These are phyloP conservation scores for Cornus controversa DNA, from an alignment of 148 eudicot species.

Conservation along the genomic window DNA sequence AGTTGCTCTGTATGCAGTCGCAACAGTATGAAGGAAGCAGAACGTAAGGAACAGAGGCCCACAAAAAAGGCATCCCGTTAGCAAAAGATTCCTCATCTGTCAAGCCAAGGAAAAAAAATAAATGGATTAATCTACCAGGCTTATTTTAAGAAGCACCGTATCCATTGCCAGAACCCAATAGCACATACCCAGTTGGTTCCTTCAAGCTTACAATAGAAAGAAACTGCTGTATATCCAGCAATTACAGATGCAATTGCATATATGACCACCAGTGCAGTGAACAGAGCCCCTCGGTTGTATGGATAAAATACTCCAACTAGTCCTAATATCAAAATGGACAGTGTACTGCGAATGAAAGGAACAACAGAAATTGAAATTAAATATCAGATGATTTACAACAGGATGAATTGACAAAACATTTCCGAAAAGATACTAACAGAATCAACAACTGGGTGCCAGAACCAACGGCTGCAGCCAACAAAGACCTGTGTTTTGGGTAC, in stretches of 20 bases:
- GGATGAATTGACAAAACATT: not conserved
- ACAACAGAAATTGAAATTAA: not conserved
- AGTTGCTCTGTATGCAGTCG: slow-evolving; percentile 6
- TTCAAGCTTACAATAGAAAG: slow-evolving; percentile 22
- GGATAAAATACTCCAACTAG: slow-evolving; percentile 23
- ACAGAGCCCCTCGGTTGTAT: slow-evolving; percentile 22
- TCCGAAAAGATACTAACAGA: slow-evolving; percentile 11
- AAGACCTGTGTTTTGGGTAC: slow-evolving; percentile 16
- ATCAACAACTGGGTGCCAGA: slow-evolving; percentile 21
- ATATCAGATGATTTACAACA: not conserved
- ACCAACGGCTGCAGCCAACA: slow-evolving; percentile 25
- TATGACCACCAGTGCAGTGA: slow-evolving; percentile 15
- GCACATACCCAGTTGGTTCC: slow-evolving; percentile 32
- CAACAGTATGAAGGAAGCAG: slow-evolving; percentile 16
- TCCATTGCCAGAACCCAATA: not conserved
- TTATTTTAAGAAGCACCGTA: not conserved
- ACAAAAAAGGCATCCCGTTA: slow-evolving; percentile 11
- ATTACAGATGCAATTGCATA: slow-evolving; percentile 21
- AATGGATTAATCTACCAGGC: not conserved
- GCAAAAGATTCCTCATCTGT: slow-evolving; percentile 16
- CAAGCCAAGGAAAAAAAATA: not conserved
- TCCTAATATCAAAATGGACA: slow-evolving; percentile 13
- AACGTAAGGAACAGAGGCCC: slow-evolving; percentile 19
- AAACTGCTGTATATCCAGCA: slow-evolving; percentile 24
- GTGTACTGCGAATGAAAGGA: slow-evolving; percentile 7